These are phyloP conservation scores for Chaetomiaceae sp. DNA, from an alignment of 2,329 filamentous ascomycete species.

Conservation along the genomic window DNA sequence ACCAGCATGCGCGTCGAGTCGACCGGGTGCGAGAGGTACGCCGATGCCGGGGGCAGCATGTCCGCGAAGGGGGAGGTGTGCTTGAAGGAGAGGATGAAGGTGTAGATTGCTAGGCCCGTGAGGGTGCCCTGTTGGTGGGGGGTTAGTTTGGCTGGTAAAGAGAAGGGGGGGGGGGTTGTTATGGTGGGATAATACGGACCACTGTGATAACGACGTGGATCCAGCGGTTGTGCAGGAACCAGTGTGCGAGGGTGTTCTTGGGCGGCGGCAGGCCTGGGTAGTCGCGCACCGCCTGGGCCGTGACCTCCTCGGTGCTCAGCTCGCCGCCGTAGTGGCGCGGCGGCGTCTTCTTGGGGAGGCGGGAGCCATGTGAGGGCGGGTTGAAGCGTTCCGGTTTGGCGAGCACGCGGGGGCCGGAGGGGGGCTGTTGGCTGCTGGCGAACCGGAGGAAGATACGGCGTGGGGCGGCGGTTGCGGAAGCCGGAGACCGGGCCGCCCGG, in stretches of 20 bases:
- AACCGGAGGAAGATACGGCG: slow-evolving; percentile 13
- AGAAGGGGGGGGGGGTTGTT: neutral
- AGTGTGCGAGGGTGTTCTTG: slow-evolving; percentile 73
- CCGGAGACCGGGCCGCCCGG: too few relatives aligned
- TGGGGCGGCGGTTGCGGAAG: slow-evolving; percentile 26
- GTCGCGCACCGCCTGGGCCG: slow-evolving; percentile 61
- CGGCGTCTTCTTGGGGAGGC: slow-evolving; percentile 52
- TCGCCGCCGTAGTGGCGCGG: slow-evolving; percentile 71
- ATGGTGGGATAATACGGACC: slow-evolving; percentile 47
- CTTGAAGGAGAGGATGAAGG: slow-evolving; percentile 74
- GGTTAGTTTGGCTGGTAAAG: neutral
- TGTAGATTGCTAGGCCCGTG: slow-evolving; percentile 62
- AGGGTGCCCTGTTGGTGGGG: slow-evolving; percentile 53
- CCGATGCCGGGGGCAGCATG: slow-evolving; percentile 66
- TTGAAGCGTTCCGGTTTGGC: slow-evolving; percentile 87
- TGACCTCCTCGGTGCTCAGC: slow-evolving; percentile 59
- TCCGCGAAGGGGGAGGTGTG: slow-evolving; percentile 73
- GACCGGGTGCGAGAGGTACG: slow-evolving; percentile 66
- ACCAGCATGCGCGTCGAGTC: slow-evolving; percentile 59
- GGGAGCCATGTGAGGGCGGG: slow-evolving; percentile 80
- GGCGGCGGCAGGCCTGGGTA: slow-evolving; percentile 91
- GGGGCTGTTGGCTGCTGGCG: slow-evolving; percentile 1
- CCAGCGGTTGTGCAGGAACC: slow-evolving; percentile 71
- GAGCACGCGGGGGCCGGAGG: slow-evolving; percentile 58
- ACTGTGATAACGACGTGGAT: slow-evolving; percentile 82